Base-by-base conservation (phyloP, 2,329 filamentous ascomycete genomes). In the Arthrobotrys iridis region DNA sequence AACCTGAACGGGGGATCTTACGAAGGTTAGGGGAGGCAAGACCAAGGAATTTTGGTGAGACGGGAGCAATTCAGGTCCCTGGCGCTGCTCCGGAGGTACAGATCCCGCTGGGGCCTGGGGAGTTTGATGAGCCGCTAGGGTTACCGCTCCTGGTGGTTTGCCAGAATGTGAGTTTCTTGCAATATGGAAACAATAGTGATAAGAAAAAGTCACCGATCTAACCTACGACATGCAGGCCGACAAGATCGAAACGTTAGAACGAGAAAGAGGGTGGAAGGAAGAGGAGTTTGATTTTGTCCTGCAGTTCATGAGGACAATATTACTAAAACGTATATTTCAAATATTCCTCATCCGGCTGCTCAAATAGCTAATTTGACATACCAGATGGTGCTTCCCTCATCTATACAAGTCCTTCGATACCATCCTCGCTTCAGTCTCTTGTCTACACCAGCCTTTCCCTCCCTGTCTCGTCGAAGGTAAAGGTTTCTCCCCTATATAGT, bases 241-340 rank as follows among this genome's bases (percentile, higher is more conserved):
- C 82, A 93, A 92, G 82, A 96, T 98, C 82, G 93, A 98, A 80
- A 87, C 88, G 40, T 83, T 99, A 70, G 95, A 98, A 83, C 93
- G 92, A 81, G 93, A 93, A 58, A 89, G 93, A 72, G 89, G 91
- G 11, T 99, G 94, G 93, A 94, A 93, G 82, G 95, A 99, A 82
- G 93, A 96, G 78, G 91, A 96, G 79, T 99, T 99, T 80, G 95
- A 99, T 82, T 93, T 95, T 78, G 92, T 99, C 45, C 86, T 97
- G 72, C 95, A 99, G 81, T 96, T 93, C 81, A 84, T 99, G 80
- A 88, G 95, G 78, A 98, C 95, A 0, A 89, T 96, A 40, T 84
- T 99, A 43, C 85, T 99, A 77, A 94, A 93, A 85, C 88, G 93
- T 93, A 83, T 82, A 90, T 79, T 55, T 81, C 70, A 24, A 15